phyloP scores from a whole-genome alignment of 2,329 filamentous ascomycete species.

The Lachnum nothofagi region DNA sequence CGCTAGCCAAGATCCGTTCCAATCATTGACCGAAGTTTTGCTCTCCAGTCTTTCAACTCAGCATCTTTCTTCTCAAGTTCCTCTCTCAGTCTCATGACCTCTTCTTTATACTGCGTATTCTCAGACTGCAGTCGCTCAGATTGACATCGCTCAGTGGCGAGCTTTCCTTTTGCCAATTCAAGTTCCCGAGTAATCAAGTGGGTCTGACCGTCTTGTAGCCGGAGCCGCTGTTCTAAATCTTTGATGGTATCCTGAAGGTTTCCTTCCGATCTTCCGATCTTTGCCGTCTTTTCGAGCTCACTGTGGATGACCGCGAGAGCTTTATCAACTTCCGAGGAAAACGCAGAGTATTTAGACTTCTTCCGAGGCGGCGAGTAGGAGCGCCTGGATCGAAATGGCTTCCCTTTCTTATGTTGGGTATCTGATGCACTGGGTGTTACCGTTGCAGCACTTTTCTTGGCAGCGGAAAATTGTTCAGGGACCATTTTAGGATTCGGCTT shows the following conservation, averaged over 20 bases:
- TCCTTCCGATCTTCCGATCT: conserved; percentile 12
- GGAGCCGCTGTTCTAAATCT: conserved; percentile 20
- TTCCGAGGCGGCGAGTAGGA: conserved; percentile 18
- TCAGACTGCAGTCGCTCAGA: conserved; percentile 10
- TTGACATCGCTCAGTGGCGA: conserved; percentile 1
- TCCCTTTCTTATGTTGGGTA: not conserved
- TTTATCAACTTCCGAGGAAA: conserved; percentile 21
- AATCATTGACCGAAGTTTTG: conserved; percentile 18
- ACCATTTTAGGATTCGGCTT: not conserved
- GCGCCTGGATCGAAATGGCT: not conserved
- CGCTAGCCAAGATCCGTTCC: not conserved
- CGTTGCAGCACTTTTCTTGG: not conserved
- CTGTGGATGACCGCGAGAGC: conserved; percentile 19
- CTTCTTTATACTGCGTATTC: conserved; percentile 6
- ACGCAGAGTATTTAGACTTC: conserved; percentile 20
- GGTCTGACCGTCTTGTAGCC: conserved; percentile 19
- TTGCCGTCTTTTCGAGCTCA: conserved; percentile 17
- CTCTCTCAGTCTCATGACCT: conserved; percentile 1
- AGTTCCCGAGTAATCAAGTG: conserved; percentile 8
- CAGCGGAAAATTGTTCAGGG: not conserved
- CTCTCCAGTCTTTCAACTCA: conserved; percentile 18
- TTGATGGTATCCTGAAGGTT: conserved; percentile 11
- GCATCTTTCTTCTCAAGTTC: conserved; percentile 16
- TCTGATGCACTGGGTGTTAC: not conserved
- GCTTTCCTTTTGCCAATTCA: conserved; percentile 9